Conservation (phyloP, 495 filamentous ascomycete species). For the Neurospora sp. region DNA sequence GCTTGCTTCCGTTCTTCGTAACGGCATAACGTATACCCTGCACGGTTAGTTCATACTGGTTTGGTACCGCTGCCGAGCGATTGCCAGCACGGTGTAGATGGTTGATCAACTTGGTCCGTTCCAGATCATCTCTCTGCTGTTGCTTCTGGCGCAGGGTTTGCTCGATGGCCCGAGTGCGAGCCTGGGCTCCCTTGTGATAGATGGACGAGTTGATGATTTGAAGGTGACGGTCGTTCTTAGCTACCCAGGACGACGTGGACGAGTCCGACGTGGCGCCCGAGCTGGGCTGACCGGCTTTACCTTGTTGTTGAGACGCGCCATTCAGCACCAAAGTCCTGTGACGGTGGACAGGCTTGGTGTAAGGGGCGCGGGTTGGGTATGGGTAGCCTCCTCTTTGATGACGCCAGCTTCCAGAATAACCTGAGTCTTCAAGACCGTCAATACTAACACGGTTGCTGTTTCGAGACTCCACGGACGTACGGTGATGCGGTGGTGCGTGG, state of each 20-base stretch:
- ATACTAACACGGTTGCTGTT: not conserved
- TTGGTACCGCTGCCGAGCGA: not conserved
- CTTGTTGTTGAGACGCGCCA: conserved; percentile 19
- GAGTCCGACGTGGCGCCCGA: conserved; percentile 24
- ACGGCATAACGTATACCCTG: conserved; percentile 72
- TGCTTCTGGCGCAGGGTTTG: conserved; percentile 54
- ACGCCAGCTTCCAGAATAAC: conserved; percentile 20
- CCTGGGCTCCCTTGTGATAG: conserved; percentile 64
- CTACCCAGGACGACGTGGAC: conserved; percentile 53
- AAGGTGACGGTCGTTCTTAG: conserved; percentile 73
- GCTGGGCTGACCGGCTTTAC: conserved; percentile 14
- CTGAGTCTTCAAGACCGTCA: conserved; percentile 17
- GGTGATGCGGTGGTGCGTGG: conserved; percentile 6
- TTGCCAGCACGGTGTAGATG: conserved; percentile 29
- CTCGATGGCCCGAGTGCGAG: conserved; percentile 65
- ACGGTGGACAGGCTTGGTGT: conserved; percentile 44
- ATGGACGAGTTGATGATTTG: conserved; percentile 81
- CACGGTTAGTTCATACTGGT: conserved; percentile 57
- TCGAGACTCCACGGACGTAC: conserved; percentile 11
- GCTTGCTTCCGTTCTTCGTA: conserved; percentile 71
- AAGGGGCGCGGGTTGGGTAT: conserved; percentile 35
- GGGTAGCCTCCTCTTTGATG: conserved; percentile 15
- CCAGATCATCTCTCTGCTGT: conserved; percentile 48
- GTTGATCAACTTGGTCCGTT: conserved; percentile 48
- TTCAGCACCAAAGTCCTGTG: conserved; percentile 70